phyloP scores from a whole-genome alignment of 2,329 filamentous ascomycete genomes.

The Tolypocladium paradoxum region DNA sequence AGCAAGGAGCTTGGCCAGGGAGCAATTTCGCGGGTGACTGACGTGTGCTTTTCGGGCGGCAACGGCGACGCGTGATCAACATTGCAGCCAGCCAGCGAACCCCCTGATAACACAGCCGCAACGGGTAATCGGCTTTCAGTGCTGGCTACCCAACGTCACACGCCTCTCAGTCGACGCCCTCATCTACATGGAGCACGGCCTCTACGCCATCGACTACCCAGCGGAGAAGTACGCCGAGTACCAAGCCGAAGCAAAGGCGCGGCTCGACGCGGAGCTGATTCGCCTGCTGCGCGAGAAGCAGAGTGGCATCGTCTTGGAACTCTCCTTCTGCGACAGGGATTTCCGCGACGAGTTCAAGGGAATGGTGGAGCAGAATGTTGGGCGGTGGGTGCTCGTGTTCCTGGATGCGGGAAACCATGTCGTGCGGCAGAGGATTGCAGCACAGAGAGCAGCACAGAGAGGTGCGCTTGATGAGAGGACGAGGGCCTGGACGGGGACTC shows the following conservation, averaged over 20 bases:
- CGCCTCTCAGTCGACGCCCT: not conserved
- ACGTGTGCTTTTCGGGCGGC: too few species aligned
- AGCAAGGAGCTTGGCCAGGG: too few species aligned
- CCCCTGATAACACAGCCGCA: too few species aligned
- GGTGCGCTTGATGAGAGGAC: not conserved
- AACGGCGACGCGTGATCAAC: too few species aligned
- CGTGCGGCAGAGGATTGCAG: not conserved
- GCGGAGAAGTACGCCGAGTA: not conserved
- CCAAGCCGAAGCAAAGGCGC: not conserved
- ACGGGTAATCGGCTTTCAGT: too few species aligned
- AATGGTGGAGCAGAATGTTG: not conserved
- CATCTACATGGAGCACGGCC: not conserved
- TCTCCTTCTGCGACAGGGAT: not conserved
- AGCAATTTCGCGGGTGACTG: too few species aligned
- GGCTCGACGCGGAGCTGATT: not conserved
- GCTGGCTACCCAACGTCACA: not conserved
- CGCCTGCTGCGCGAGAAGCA: not conserved
- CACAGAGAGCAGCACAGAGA: not conserved
- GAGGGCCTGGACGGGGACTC: not conserved
- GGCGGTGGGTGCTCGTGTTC: not conserved
- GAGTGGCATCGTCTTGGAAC: not conserved
- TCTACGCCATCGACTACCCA: not conserved
- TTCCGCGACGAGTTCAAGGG: not conserved
- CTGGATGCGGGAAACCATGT: not conserved
- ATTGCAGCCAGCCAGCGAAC: too few species aligned